Evolutionary conservation across 2,329 filamentous ascomycete species (phyloP).

Genomic region (Diaporthe capsici): DNA sequence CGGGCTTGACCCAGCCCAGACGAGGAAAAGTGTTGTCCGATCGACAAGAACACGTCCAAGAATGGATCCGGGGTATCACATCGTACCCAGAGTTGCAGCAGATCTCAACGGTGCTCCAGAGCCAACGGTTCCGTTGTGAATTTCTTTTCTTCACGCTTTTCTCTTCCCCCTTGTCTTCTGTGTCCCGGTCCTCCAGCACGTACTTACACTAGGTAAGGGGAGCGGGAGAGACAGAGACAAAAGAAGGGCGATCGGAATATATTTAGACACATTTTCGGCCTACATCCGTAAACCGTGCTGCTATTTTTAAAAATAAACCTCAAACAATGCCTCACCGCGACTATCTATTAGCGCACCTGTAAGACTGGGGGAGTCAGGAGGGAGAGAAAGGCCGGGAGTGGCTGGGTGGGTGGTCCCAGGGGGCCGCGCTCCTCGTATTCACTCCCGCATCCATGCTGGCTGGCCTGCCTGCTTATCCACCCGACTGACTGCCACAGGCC

Average conservation of each 20-base stretch:
- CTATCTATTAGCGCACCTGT: constrained; percentile 31
- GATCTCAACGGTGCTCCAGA: not conserved
- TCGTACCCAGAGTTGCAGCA: constrained; percentile 5
- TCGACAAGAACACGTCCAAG: constrained; percentile 2
- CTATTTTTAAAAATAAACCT: constrained; percentile 32
- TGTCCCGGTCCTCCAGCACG: not conserved
- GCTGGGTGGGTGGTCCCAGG: constrained; percentile 19
- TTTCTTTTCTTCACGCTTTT: not conserved
- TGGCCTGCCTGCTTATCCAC: constrained; percentile 17
- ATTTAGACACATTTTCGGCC: constrained; percentile 26
- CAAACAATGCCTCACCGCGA: constrained; percentile 14
- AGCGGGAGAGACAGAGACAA: not conserved
- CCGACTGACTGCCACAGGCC: constrained; percentile 11
- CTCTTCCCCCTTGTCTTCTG: not conserved
- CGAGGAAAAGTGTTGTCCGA: constrained; percentile 1
- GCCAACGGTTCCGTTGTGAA: not conserved
- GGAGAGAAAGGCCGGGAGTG: constrained; percentile 7
- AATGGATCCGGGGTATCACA: constrained; percentile 1
- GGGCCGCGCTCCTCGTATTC: constrained; percentile 30
- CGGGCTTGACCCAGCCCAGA: not conserved
- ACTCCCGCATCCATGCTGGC: constrained; percentile 26
- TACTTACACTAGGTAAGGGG: not conserved
- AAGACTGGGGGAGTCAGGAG: constrained; percentile 16
- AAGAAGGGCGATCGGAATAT: constrained; percentile 3
- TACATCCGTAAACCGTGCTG: constrained; percentile 17